These are phyloP conservation scores for Thalassiosira hispida DNA, from an alignment of 352 stramenopile genomes.

Conservation along the genomic window DNA sequence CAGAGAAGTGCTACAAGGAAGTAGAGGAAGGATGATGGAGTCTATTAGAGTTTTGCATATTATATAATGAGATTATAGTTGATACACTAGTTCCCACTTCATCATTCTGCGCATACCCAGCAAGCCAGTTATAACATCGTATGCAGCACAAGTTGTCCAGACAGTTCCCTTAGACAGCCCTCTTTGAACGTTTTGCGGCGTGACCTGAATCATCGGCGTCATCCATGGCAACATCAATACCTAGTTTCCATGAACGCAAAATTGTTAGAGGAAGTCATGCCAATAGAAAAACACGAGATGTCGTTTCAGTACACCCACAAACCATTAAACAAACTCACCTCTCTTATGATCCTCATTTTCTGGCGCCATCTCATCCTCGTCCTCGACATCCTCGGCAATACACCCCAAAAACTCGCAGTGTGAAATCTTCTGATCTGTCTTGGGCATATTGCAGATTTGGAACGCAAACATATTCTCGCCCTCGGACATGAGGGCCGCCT, in stretches of 20 bases:
- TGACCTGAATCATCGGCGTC: constrained; percentile 31
- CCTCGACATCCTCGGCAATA: constrained; percentile 74
- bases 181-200: constrained; percentile 31
- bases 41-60: no score
- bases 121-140: constrained; percentile 10
- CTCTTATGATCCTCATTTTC: constrained; percentile 48
- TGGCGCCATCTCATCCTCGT: constrained; percentile 42
- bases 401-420: constrained; percentile 79
- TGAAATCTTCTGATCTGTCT: constrained; percentile 73
- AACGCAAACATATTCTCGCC: constrained; percentile 85
- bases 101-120: no score
- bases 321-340: constrained; percentile 33
- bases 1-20: no score
- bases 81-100: no score
- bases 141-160: constrained; percentile 2
- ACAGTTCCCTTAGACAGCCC: constrained; percentile 5
- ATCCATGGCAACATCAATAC: constrained; percentile 36
- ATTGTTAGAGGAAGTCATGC: neutral
- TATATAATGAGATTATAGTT: no score
- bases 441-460: constrained; percentile 73
- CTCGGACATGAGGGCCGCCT: constrained; percentile 79
- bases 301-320: neutral
- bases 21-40: no score
- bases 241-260: constrained; percentile 12
- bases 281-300: neutral